Base-by-base conservation (phyloP, 306 rosid species). In the Cucumis hystrix region DNA sequence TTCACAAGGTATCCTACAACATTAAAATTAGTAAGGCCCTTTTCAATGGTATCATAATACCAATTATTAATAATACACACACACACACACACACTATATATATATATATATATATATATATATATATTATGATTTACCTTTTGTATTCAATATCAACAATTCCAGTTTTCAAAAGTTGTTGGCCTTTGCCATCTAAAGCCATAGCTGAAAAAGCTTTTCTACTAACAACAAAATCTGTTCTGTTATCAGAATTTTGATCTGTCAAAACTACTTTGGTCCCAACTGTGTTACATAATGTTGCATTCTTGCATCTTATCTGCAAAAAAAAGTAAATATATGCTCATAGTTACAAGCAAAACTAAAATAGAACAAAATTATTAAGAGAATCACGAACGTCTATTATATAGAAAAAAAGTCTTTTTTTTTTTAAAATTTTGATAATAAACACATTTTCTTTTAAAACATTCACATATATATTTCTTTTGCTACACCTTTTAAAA, bases 261-360 rank as follows among this genome's bases (percentile, higher is more conserved):
- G 92, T 94, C 64, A 90, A 64, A 5, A 82, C 82, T 79, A 92
- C 88, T 68, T 10, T 85, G 43, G 92, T 87, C 0, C 98, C 98
- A 70, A 23, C 39, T 82, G 71, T 83, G 51, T 75, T 77, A 43
- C 98, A 94, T 0, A 84, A 13, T 41, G 28, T 86, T n/a, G 82
- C 74, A 79, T 87, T 74, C 91, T 89, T 92, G 90, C 98, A 92
- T 83, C 98, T 84, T 79, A 94, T 72, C 98, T 94, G 89, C 28
- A 63, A 33, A 33, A 59, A 33, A 59, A 67, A n/a, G 6, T 4
- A 4, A 52, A 16, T 16, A 21, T 4, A 13, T 14, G 8, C 40
- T 28, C 35, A 28, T 61, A 30, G 67, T 20, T 3, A 21, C 9
- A 20, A 15, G 20, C 21, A 3, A 8, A 60, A 6, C 18, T 21